Base-by-base conservation (phyloP, 108 stramenopile genomes). In the Tribonema minus region DNA sequence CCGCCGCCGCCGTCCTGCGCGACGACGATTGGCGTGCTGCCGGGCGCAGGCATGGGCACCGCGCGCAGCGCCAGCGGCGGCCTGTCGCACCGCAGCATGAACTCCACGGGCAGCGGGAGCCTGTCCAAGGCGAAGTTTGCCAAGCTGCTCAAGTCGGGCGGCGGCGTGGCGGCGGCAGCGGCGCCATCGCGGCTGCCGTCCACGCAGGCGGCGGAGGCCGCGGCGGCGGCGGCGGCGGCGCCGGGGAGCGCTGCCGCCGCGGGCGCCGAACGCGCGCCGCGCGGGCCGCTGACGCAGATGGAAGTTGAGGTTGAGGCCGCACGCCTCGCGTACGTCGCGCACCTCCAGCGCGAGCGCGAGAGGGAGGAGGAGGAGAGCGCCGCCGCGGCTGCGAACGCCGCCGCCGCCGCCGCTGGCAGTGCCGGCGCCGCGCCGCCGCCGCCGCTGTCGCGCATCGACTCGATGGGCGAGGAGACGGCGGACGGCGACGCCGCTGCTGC, bases 261-360 rank as follows among this genome's bases (percentile, higher is more conserved):
- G 54, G 31, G 5, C 27, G 61, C 61, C 27, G 61, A 3, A 62
- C 3, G 29, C 4, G 61, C 61, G 30, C 29, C 30, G 30, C 29
- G 29, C 2, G 23, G 9, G 35, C 4, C 33, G 9, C 67, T 37
- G 12, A 59, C 29, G 15, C 79, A 58, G 2, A 36, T 80, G 25
- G 84, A 85, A 0, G 71, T 84, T 3, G 87, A 88, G 66, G 76
- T 82, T 34, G 87, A 88, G 62, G 86, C 87, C 0, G 84, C 82
- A 26, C 74, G 87, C n/a, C 62, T 85, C 41, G 59, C 73, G 20
- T 88, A 85, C 40, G 62, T 82, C 32, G 60, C 29, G 33, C 78
- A 80, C 58, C 77, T 88, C 1, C 37, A 39, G 78, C 15, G 69
- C 32, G 35, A 29, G 59, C 29, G 33, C 36, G 33, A 54, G 34